A percentile compares a stretch with the other conserved stretches of the same genome.
phyloP scores from a whole-genome alignment of 164 flowering plant species.

The Echeveria elegans region DNA sequence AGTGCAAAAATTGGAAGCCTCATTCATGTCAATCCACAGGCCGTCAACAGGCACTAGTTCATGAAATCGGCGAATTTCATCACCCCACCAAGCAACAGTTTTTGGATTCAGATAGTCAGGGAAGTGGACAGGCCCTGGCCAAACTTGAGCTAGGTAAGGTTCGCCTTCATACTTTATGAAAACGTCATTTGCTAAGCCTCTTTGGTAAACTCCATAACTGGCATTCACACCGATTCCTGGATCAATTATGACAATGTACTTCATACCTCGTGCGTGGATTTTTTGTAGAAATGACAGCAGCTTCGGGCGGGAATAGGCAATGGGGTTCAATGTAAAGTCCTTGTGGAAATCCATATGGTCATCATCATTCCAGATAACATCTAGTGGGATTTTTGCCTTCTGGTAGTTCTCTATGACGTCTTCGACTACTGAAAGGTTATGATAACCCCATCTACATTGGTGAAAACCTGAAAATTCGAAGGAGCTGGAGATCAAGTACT shows the following conservation, averaged over 20 bases:
- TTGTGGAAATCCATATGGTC: constrained; percentile 95
- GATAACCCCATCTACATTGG: constrained; percentile 96
- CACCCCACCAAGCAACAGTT: constrained; percentile 70
- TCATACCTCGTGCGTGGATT: constrained; percentile 63
- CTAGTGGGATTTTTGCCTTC: constrained; percentile 81
- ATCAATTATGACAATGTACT: constrained; percentile 78
- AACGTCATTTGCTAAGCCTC: no score
- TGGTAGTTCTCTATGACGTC: constrained; percentile 77
- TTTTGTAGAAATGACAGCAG: constrained; percentile 53
- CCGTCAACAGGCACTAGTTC: constrained; percentile 81
- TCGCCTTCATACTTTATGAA: constrained; percentile 65
- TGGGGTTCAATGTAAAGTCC: constrained; percentile 85
- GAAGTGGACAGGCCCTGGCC: constrained; percentile 93
- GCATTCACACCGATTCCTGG: constrained; percentile 19
- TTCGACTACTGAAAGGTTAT: constrained; percentile 70
- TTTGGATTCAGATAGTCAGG: constrained; percentile 88
- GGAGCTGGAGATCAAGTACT: no score
- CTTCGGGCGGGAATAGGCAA: constrained; percentile 60
- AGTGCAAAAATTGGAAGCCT: constrained; percentile 79
- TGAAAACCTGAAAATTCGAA: constrained; percentile 98
- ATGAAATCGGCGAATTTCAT: constrained; percentile 69
- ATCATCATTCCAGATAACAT: constrained; percentile 93
- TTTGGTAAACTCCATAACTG: constrained; percentile 9
- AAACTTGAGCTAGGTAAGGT: constrained; percentile 80
- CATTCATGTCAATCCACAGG: neutral